A percentile compares a stretch with the other conserved stretches of the same genome.
Conservation (phyloP, 176 grass and related monocot genomes). For the Carex scoparia region DNA sequence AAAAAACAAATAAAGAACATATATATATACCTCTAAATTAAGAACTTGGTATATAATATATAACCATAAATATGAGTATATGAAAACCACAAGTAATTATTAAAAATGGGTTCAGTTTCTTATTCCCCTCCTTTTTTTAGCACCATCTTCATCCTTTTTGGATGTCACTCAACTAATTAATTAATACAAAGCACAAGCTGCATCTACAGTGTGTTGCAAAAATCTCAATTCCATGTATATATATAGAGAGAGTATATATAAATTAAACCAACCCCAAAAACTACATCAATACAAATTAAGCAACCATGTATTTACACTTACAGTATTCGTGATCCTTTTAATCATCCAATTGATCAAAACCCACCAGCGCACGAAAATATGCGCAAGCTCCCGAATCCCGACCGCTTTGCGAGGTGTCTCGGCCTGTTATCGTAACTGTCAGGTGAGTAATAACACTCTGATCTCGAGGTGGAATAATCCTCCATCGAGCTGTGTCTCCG, state of each 20-base stretch:
- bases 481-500: conserved; percentile 56
- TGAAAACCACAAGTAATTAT: too few relatives aligned
- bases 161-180: not conserved
- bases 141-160: not conserved
- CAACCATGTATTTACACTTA: not conserved
- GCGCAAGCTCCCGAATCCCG: conserved; percentile 35
- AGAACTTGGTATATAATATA: too few relatives aligned
- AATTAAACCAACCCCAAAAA: not conserved
- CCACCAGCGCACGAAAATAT: conserved; percentile 57
- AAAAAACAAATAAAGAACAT: too few relatives aligned
- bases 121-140: not conserved
- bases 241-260: not conserved
- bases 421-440: not conserved
- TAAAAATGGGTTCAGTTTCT: too few relatives aligned
- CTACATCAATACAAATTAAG: not conserved
- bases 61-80: too few relatives aligned
- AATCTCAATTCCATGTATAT: not conserved
- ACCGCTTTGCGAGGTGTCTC: not conserved
- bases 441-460: conserved; percentile 33
- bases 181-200: not conserved
- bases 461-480: conserved; percentile 30
- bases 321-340: not conserved
- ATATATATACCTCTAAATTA: too few relatives aligned
- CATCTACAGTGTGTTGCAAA: not conserved
- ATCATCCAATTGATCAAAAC: conserved; percentile 24